phyloP scores from a whole-genome alignment of 2,329 filamentous ascomycete genomes.

The Aureobasidium sp. region DNA sequence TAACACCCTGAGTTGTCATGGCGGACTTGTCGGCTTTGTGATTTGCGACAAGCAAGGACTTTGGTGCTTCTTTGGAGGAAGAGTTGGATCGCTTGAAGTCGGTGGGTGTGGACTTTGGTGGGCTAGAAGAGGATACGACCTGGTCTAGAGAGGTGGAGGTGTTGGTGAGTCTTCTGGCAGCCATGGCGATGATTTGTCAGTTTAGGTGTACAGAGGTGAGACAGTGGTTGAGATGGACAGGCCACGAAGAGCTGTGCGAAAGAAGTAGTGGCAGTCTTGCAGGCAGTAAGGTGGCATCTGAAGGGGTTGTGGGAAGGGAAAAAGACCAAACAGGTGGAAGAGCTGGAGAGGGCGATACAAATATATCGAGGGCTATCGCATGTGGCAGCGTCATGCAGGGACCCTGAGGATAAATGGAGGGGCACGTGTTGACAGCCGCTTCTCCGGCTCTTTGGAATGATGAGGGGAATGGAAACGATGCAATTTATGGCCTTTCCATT shows the following conservation, averaged over 20 bases:
- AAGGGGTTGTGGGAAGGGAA: background rate
- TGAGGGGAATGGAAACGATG: conserved; percentile 7
- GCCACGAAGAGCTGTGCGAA: conserved; percentile 79
- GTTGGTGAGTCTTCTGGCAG: conserved; percentile 63
- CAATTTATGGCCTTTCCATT: background rate
- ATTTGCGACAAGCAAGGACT: conserved; percentile 42
- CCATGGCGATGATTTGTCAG: conserved; percentile 44
- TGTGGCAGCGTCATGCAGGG: conserved; percentile 13
- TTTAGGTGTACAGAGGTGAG: conserved; percentile 66
- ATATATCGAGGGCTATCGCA: conserved; percentile 5
- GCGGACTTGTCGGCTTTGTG: conserved; percentile 43
- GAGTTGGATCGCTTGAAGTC: conserved; percentile 39
- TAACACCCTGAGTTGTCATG: conserved; percentile 60
- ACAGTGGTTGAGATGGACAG: conserved; percentile 74
- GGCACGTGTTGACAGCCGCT: conserved; percentile 10
- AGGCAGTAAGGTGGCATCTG: conserved; percentile 72
- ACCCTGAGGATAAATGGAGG: conserved; percentile 7
- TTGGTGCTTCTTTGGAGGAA: conserved; percentile 47
- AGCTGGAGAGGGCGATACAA: background rate
- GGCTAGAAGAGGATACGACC: conserved; percentile 46
- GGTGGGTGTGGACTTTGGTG: conserved; percentile 34
- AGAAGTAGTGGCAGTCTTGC: conserved; percentile 90
- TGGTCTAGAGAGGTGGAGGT: conserved; percentile 64
- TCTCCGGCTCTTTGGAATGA: conserved; percentile 1
- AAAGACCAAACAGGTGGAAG: background rate